These are phyloP conservation scores for Rhypophila decipiens DNA, from an alignment of 495 filamentous ascomycete genomes.

Conservation along the genomic window DNA sequence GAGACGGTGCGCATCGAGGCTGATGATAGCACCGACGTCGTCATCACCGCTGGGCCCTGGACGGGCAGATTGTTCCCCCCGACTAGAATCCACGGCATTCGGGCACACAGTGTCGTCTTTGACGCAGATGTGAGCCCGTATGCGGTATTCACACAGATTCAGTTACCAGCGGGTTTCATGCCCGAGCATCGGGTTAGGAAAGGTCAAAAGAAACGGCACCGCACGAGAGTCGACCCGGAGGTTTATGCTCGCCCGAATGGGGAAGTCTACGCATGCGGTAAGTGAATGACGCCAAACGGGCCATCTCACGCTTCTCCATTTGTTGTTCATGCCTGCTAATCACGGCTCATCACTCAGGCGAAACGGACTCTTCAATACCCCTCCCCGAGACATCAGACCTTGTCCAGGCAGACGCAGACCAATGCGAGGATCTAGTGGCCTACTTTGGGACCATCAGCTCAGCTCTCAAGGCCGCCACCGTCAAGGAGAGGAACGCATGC, in stretches of 20 bases:
- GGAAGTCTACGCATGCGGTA: constrained; percentile 83
- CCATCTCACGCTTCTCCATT: too few relatives aligned
- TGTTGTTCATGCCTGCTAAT: not conserved
- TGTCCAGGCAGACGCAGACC: constrained; percentile 66
- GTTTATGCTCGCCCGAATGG: constrained; percentile 86
- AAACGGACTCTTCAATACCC: constrained; percentile 70
- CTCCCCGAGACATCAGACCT: constrained; percentile 70
- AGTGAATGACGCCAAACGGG: too few relatives aligned
- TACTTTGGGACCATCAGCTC: constrained; percentile 75
- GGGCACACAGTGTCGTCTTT: constrained; percentile 90
- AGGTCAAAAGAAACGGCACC: constrained; percentile 48
- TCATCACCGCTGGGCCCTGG: constrained; percentile 89
- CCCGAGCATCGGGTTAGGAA: constrained; percentile 34
- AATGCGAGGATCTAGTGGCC: constrained; percentile 84
- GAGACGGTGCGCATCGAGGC: constrained; percentile 44
- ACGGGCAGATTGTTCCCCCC: constrained; percentile 65
- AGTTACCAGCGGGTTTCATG: constrained; percentile 56
- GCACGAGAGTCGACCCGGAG: constrained; percentile 70
- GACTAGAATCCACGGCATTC: constrained; percentile 70
- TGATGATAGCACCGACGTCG: constrained; percentile 69
- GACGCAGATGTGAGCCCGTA: constrained; percentile 74
- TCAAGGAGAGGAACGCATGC: constrained; percentile 83
- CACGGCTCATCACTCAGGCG: constrained; percentile 44
- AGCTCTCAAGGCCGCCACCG: constrained; percentile 65
- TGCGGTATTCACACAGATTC: constrained; percentile 86